Base-by-base conservation (phyloP, 2,329 filamentous ascomycete genomes). In the Colletotrichum caudatum region DNA sequence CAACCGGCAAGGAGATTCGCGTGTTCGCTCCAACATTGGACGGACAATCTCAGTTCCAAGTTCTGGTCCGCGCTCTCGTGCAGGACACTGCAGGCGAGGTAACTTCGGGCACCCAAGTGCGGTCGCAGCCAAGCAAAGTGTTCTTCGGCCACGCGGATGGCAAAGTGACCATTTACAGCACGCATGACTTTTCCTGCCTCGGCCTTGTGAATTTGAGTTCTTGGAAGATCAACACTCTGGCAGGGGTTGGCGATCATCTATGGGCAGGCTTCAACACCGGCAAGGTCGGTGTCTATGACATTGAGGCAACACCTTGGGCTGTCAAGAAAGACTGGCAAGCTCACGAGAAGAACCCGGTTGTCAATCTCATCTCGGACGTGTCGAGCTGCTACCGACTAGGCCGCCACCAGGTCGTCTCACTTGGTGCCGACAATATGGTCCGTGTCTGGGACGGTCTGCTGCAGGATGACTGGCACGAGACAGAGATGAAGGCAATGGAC, bases 241-340 rank as follows among this genome's bases (percentile, higher is more conserved):
- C 91, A 2, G 93, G 94, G 11, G 92, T 94, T 3, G 95, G 94
- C 6, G 88, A 91, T 72, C 89, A 94, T 77, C 85, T 99, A 0
- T 99, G 96, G 96, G 94, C 94, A 37, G 95, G 92, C 3, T 98
- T 95, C 83, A 98, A 95, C 80, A 98, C 93, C 0, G 96, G 96
- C 20, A 97, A 92, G 87, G 90, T 97, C 41, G 96, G 94, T 77
- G 93, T 98, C 9, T 99, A 98, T 81, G 95, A 99, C 80, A 92
- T 94, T 14, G 88, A 85, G 12, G 88, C 89, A 39, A 90, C 88
- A n/a, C 95, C 95, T 0, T 99, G 96, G 96, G 87, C 88, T 26
- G 90, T 97, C 35, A 91, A 93, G 82, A 99, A 99, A 80, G 95
- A 98, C 78, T 99, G 96, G 95, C 90, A 92, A 74, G 95, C 94